Evolutionary conservation across 768 basidiomycete species (phyloP), one percentile per base, ranked within the genome.

Genomic region (Coprinellus micaceus): DNA sequence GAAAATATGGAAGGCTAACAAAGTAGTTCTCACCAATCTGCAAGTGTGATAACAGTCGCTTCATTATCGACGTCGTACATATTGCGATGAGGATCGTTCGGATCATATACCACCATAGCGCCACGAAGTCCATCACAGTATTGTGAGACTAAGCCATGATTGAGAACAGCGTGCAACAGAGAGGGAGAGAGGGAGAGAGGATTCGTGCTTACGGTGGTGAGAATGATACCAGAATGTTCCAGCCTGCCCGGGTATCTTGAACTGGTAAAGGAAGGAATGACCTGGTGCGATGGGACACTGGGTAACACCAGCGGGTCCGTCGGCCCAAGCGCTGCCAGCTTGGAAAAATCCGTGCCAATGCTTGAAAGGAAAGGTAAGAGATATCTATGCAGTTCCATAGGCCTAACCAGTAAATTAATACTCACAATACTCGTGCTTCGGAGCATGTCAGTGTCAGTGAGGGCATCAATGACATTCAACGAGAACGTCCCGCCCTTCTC

Each of bases 221-320:
- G 58, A 63, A 41, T 69, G 71, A 44, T 67, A 71, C 79, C 79
- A 81, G 53, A 69, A 81, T 0, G 77, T 80, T 3, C 79, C 80
- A 2, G 74, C 66, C 55, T 78, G 75, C 25, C 68, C 63, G 15
- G 62, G 52, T 43, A 63, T 63, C 21, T 63, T 67, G 65, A 80
- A 77, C 28, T 65, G 61, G 58, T 78, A 77, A 28, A 67, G 56
- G 61, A 78, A 80, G 5, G 67, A 69, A 15, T 72, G 59, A 12
- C 68, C 67, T 1, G 71, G 67, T 22, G 63, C 64, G 21, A 78
- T 78, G 15, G 78, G 79, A 58, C 78, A 81, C 59, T 79, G 77
- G 26, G 70, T 76, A 2, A 79, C 63, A 26, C 64, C 64, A 37
- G 53, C 65, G 19, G 61, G 59, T 15, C 70, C 71, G 55, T 75